These are phyloP conservation scores for Actinidia polygama DNA, from an alignment of 179 eudicot species.

Conservation along the genomic window DNA sequence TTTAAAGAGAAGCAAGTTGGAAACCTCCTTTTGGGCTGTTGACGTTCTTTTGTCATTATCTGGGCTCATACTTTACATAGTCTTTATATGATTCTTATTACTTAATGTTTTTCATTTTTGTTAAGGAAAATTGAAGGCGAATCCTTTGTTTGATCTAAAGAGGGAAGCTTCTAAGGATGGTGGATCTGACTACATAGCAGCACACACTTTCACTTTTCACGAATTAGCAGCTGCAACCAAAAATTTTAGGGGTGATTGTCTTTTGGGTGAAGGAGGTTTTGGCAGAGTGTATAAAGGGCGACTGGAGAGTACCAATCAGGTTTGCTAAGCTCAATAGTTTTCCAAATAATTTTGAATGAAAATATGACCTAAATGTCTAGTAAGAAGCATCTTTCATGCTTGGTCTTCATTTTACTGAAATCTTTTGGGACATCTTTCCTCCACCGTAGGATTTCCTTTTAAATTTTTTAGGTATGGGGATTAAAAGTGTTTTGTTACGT, in stretches of 20 bases:
- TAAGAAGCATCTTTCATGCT: neutral
- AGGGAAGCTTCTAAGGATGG: conserved; percentile 50
- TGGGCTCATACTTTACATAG: no score
- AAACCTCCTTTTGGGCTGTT: no score
- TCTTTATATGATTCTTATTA: neutral
- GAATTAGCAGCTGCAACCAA: conserved; percentile 65
- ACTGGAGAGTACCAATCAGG: conserved; percentile 60
- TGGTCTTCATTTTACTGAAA: neutral
- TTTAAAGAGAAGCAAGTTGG: no score
- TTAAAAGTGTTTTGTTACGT: no score
- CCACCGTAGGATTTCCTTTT: neutral
- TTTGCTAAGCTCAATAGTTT: conserved; percentile 19
- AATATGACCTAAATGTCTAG: neutral
- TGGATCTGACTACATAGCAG: conserved; percentile 52
- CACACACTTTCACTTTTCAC: conserved; percentile 61
- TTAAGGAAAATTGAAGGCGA: conserved; percentile 48
- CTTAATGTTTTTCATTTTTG: neutral
- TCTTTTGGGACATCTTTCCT: neutral
- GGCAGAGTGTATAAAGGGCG: conserved; percentile 62
- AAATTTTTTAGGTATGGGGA: neutral
- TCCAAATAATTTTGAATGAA: neutral
- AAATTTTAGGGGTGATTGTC: conserved; percentile 57
- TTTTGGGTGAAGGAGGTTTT: conserved; percentile 71
- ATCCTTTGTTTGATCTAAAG: conserved; percentile 35
- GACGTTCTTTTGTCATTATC: no score